Evolutionary conservation across 2,329 filamentous ascomycete genomes (phyloP), one percentile per base, ranked within the genome.

Genomic region (Aspergillus novofumigatus): DNA sequence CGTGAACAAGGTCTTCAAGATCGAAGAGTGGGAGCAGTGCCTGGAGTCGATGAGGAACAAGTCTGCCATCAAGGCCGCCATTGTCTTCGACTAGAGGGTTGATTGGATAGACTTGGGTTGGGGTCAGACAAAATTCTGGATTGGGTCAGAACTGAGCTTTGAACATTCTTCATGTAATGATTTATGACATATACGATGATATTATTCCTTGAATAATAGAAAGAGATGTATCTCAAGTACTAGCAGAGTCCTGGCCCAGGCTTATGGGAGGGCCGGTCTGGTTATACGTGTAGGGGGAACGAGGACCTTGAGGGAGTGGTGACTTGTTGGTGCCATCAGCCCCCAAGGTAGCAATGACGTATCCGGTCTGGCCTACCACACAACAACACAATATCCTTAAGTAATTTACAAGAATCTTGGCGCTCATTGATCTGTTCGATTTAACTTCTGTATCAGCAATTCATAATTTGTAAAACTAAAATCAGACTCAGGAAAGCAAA

Each of bases 11-110:
- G 83, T 80, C 5, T 91, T 86, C 77, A 86, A 81, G 75, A 78
- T 90, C n/a, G 87, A 91, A 68, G 81, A 90, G 69, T 90, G 86
- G 81, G 84, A 78, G 49, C 84, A 89, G 70, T 88, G 86, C 59
- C 76, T 91, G 62, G 84, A 89, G 71, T 81, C 83, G 56, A 89
- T 91, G 79, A 84, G 81, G 67, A 86, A 88, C 75, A 89, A 90
- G 80, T 83, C 77, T 53, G 87, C 86, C 58, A 89, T 91, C 70
- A 91, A 91, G 79, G 87, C 87, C 53, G 86, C 85, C 17, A 89
- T 91, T 71, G 82, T 85, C 49, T 90, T 89, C 66, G 86, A 89
- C 60, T 84, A 81, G 65, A 60, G 32, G 17, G 41, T 38, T 50
- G 28, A 51, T 48, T 25, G 35, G 29, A 48, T 50, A 47, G 41